phyloP scores from a whole-genome alignment of 176 grass and related monocot species.

The Guadua angustifolia region DNA sequence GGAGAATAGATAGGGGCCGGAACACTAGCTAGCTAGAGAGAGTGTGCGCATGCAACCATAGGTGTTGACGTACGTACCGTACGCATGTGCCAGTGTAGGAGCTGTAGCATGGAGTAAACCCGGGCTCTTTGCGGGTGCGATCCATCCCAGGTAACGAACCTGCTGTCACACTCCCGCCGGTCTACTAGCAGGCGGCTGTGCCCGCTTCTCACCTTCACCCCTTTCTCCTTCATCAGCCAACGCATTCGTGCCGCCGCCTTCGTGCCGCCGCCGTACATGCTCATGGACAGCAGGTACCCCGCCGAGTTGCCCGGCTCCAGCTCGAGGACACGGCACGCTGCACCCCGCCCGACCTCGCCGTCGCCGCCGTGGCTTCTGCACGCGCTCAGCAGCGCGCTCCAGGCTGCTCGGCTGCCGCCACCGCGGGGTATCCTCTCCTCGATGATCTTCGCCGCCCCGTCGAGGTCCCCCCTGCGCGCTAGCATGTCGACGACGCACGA shows the following conservation, averaged over 20 bases:
- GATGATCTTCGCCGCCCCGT: slow-evolving; percentile 44
- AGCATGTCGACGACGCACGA: slow-evolving; percentile 64
- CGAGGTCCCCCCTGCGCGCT: slow-evolving; percentile 44
- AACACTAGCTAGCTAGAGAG: no score
- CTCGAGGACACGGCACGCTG: slow-evolving; percentile 48
- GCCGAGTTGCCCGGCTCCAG: slow-evolving; percentile 59
- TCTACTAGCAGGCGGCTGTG: no score
- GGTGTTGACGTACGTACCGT: no score
- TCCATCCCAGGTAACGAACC: slow-evolving; percentile 58
- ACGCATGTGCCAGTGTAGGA: slow-evolving; percentile 40
- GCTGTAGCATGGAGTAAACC: slow-evolving; percentile 54
- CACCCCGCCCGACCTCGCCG: slow-evolving; percentile 14
- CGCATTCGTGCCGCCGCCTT: slow-evolving; percentile 16
- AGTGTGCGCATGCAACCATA: no score
- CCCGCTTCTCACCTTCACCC: slow-evolving; percentile 45
- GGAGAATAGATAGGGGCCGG: no score
- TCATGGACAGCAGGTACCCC: slow-evolving; percentile 49
- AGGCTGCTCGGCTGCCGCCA: slow-evolving; percentile 37
- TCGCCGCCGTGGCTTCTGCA: slow-evolving; percentile 42
- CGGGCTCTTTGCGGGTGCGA: slow-evolving; percentile 46
- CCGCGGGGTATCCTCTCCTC: slow-evolving; percentile 26
- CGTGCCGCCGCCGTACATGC: not conserved
- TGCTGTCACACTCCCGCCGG: no score
- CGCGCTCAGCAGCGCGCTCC: slow-evolving; percentile 61
- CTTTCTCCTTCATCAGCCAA: slow-evolving; percentile 47